Evolutionary conservation across 1,139 yeast species (phyloP).

Genomic region (Suhomyces kunorum): DNA sequence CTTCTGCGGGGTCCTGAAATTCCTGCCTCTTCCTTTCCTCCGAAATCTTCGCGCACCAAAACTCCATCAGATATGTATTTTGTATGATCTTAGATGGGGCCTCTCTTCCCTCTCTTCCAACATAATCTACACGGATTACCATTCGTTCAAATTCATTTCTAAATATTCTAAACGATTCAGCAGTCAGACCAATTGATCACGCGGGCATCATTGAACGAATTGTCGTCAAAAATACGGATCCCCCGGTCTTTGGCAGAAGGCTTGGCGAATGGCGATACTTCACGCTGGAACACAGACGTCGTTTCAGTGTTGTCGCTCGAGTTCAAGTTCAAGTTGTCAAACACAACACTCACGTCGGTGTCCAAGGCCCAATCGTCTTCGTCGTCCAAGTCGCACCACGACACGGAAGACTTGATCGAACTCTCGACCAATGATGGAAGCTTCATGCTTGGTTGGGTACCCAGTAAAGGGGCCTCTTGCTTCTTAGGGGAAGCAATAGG

Average conservation of each 20-base stretch:
- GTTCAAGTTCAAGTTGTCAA: constrained; percentile 11
- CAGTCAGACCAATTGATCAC: constrained; percentile 20
- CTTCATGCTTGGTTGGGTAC: constrained; percentile 12
- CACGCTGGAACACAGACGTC: constrained; percentile 4
- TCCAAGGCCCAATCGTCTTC: constrained; percentile 23
- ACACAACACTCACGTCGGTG: constrained; percentile 9
- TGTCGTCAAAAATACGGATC: constrained; percentile 13
- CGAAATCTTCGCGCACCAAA: no score
- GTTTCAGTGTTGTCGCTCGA: constrained; percentile 1
- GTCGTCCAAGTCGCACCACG: constrained; percentile 41
- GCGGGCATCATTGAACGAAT: constrained; percentile 11
- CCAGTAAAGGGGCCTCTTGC: not conserved
- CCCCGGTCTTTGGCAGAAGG: constrained; percentile 8
- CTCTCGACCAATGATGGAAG: constrained; percentile 37
- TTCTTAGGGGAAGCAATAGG: constrained; percentile 13
- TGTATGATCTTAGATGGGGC: not conserved
- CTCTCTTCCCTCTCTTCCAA: no score
- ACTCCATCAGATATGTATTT: no score
- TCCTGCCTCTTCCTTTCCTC: no score
- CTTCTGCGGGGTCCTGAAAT: no score
- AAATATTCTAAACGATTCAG: constrained; percentile 4
- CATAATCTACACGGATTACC: constrained; percentile 1
- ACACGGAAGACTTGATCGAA: constrained; percentile 30
- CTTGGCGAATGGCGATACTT: constrained; percentile 9
- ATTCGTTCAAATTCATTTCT: not conserved